Conservation (phyloP, 192 early-diverging fungal species). For the Chytriomyces confervae region DNA sequence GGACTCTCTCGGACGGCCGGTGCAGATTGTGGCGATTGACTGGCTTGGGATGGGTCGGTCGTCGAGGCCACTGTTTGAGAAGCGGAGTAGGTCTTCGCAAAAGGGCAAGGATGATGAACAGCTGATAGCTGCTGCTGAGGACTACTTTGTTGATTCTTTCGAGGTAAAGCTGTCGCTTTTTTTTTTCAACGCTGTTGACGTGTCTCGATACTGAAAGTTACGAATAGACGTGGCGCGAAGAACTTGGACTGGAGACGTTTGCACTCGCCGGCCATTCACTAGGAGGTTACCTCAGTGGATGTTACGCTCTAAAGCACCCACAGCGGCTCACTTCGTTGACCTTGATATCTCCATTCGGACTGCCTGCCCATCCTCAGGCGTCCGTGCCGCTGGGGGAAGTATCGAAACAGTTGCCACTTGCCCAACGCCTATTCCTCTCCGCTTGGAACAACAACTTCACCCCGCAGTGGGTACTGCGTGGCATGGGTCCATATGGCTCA, state of each 20-base stretch:
- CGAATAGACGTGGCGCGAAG: conserved; percentile 71
- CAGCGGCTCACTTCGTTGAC: conserved; percentile 85
- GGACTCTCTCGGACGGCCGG: conserved; percentile 21
- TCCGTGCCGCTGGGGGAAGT: conserved; percentile 1
- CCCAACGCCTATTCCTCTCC: conserved; percentile 25
- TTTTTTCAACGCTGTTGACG: too few species aligned
- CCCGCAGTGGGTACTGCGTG: conserved; percentile 30
- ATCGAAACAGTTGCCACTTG: conserved; percentile 16
- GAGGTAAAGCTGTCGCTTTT: conserved; percentile 45
- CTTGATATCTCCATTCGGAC: conserved; percentile 73
- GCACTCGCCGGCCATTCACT: conserved; percentile 78
- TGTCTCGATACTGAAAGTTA: too few species aligned
- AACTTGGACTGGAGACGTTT: conserved; percentile 81
- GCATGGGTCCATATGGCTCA: conserved; percentile 19
- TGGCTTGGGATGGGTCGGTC: conserved; percentile 58
- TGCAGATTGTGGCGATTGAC: conserved; percentile 76
- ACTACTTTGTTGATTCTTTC: conserved; percentile 88
- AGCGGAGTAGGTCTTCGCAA: background rate
- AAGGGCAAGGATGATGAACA: conserved; percentile 25
- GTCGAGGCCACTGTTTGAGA: background rate
- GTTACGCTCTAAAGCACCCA: conserved; percentile 89
- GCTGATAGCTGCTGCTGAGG: conserved; percentile 61
- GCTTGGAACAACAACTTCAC: conserved; percentile 33
- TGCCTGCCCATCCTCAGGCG: conserved; percentile 12
- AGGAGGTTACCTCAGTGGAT: conserved; percentile 84